A percentile compares a stretch with the other conserved stretches of the same genome.
Conservation (phyloP, 768 basidiomycete genomes). For the Krasilnikovozyma curviuscula region DNA sequence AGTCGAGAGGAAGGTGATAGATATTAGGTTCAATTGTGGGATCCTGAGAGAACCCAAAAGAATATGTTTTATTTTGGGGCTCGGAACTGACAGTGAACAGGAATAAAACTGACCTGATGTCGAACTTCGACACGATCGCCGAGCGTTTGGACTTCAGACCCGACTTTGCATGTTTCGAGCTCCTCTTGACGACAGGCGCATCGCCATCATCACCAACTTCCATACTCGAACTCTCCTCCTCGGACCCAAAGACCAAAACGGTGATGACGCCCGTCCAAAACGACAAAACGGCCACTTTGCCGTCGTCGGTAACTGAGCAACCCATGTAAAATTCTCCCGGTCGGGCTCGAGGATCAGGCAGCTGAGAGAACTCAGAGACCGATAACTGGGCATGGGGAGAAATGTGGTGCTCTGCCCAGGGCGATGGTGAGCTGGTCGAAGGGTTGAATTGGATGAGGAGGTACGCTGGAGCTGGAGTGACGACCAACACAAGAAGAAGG, state of each 20-base stretch:
- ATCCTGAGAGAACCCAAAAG: not conserved
- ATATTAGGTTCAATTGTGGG: slow-evolving; percentile 6
- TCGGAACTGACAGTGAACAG: too few relatives aligned
- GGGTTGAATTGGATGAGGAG: not conserved
- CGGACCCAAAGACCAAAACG: not conserved
- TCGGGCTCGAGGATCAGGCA: too few relatives aligned
- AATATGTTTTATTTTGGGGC: too few relatives aligned
- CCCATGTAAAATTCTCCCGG: too few relatives aligned
- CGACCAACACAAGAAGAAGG: slow-evolving; percentile 3
- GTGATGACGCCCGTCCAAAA: slow-evolving; percentile 8
- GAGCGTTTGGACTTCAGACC: not conserved
- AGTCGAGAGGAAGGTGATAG: slow-evolving; percentile 3
- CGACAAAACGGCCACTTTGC: not conserved
- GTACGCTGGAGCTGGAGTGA: slow-evolving; percentile 1
- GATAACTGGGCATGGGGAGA: too few relatives aligned
- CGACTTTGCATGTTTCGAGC: not conserved
- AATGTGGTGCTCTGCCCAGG: too few relatives aligned
- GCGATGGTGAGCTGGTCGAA: too few relatives aligned
- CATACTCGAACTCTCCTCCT: not conserved
- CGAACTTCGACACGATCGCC: not conserved
- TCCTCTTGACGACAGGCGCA: not conserved
- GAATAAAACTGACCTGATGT: not conserved
- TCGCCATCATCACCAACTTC: not conserved
- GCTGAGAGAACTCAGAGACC: too few relatives aligned
- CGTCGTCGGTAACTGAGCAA: too few relatives aligned